Conservation (phyloP, 495 filamentous ascomycete species). For the Delitschia confertaspora region DNA sequence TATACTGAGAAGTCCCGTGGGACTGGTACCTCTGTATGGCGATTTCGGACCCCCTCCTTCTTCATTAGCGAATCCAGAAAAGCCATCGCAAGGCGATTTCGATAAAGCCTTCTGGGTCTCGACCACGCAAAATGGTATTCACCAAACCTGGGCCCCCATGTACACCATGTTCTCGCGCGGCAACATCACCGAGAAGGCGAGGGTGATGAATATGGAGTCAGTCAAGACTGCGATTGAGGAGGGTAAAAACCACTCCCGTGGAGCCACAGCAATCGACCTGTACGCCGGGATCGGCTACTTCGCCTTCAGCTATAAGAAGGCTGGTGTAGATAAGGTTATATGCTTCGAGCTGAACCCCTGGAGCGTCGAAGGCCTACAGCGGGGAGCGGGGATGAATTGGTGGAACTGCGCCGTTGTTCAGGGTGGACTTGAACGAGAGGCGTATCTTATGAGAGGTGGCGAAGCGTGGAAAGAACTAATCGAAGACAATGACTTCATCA, state of each 20-base stretch:
- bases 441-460: slow-evolving; percentile 17
- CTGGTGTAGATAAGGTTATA: slow-evolving; percentile 61
- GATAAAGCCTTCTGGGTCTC: slow-evolving; percentile 62
- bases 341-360: slow-evolving; percentile 87
- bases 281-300: slow-evolving; percentile 95
- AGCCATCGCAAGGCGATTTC: slow-evolving; percentile 42
- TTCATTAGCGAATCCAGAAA: slow-evolving; percentile 25
- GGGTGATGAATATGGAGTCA: slow-evolving; percentile 50
- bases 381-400: slow-evolving; percentile 60
- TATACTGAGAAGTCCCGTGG: slow-evolving; percentile 55
- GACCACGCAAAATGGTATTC: slow-evolving; percentile 65
- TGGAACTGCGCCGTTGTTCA: slow-evolving; percentile 50
- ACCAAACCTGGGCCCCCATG: slow-evolving; percentile 76
- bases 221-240: slow-evolving; percentile 27
- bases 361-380: slow-evolving; percentile 70
- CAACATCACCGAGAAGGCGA: slow-evolving; percentile 79
- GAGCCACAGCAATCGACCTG: slow-evolving; percentile 61
- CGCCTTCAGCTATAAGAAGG: slow-evolving; percentile 63
- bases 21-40: slow-evolving; percentile 55
- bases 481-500: slow-evolving; percentile 41
- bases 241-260: slow-evolving; percentile 18
- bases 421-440: slow-evolving; percentile 27
- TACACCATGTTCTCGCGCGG: slow-evolving; percentile 90
- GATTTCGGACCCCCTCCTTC: slow-evolving; percentile 49
- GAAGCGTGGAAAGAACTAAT: slow-evolving; percentile 29